Evolutionary conservation across 345 rosid genomes (phyloP), one percentile per base, ranked within the genome.

Genomic region (Limnanthes douglasii): DNA sequence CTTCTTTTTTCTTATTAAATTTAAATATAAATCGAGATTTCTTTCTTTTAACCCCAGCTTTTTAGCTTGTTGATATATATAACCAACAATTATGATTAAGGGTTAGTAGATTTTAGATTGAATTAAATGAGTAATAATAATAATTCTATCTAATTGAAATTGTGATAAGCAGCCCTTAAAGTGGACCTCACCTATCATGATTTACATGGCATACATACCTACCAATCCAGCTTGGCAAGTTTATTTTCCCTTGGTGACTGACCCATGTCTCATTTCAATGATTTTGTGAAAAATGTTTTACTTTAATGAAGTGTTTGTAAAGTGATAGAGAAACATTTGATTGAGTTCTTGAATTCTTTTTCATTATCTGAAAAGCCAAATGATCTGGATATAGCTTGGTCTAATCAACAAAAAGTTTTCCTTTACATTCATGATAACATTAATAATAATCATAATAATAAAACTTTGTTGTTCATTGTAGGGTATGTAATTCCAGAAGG

Each of bases 401-500:
- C 11, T 26, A 6, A 26, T 26, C 30, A 26, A 8, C n/a, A 8
- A 8, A 26, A 12, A 12, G 11, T 9, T 2, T 26, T 12, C 30
- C 30, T 8, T 26, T 26, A 26, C n/a, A 12, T 9, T 26, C 8
- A 9, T 26, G 2, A 26, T 26, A 8, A 2, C 8, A 12, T 26
- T 8, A 26, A 2, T 26, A 26, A 26, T 12, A 6, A 8, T 12
- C n/a, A 2, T 6, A 12, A 8, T 2, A 26, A 2, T 26, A 2
- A 6, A 26, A n/a, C n/a, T 6, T 12, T 9, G 11, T 21, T 0
- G 15, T 32, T 34, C 6, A 13, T 46, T 46, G 11, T 72, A 86
- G 97, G 95, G 25, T 83, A 51, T 54, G 37, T 58, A 14, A 68
- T 88, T 54, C 97, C 97, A 12, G 63, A 74, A 59, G 97, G 90